Conservation (phyloP, 2,329 filamentous ascomycete species). For the Fusarium scirpi region DNA sequence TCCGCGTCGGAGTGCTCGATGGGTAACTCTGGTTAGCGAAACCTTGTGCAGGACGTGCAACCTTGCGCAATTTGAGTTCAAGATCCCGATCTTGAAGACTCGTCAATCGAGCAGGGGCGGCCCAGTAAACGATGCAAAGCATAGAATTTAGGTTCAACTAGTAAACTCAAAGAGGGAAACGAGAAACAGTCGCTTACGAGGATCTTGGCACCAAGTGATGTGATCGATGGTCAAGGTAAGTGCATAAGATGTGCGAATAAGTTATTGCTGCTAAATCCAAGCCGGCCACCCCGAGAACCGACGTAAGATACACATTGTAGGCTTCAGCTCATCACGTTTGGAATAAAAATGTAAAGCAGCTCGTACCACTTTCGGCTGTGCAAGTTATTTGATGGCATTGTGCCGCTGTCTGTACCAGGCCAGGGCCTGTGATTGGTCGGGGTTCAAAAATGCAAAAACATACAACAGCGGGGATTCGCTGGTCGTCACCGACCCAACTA, state of each 20-base stretch:
- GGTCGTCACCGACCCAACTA: slow-evolving; percentile 29
- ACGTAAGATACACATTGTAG: neutral
- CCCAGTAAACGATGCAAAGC: neutral
- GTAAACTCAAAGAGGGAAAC: neutral
- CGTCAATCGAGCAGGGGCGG: neutral
- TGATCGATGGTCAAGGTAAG: neutral
- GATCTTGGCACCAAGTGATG: neutral
- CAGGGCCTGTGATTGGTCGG: neutral
- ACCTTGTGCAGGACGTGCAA: neutral
- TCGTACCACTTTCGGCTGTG: neutral
- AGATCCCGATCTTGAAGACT: neutral
- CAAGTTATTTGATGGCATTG: neutral
- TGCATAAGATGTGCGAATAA: neutral
- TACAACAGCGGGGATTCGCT: slow-evolving; percentile 29
- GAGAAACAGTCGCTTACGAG: neutral
- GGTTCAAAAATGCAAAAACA: slow-evolving; percentile 1
- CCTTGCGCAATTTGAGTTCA: neutral
- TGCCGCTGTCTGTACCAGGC: neutral
- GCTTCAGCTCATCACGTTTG: neutral
- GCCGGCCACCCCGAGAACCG: neutral
- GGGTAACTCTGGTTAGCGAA: neutral
- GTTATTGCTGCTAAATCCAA: neutral
- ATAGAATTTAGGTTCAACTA: neutral
- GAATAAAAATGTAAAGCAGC: neutral
- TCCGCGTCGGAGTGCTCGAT: neutral